Conservation (phyloP, 2,329 filamentous ascomycete genomes). For the Rhynchosporium secalis region DNA sequence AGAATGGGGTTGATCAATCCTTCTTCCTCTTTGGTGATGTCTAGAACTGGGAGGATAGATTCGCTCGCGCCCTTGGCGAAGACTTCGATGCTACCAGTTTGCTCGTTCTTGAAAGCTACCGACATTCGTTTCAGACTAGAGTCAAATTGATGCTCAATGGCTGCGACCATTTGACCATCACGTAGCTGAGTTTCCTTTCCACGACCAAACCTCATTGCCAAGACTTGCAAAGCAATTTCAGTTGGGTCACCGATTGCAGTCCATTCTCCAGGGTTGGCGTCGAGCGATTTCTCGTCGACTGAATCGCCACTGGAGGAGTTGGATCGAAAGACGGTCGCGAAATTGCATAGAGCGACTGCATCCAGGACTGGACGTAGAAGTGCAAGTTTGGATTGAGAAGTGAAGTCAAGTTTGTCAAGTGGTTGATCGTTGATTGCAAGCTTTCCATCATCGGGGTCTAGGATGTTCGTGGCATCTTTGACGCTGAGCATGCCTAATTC, state of each 20-base stretch:
- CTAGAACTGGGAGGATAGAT: constrained; percentile 54
- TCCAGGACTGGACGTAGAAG: constrained; percentile 42
- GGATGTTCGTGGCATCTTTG: constrained; percentile 56
- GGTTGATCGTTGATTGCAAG: constrained; percentile 48
- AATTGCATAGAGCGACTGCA: constrained; percentile 63
- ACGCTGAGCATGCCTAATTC: constrained; percentile 54
- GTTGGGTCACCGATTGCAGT: constrained; percentile 66
- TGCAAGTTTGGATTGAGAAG: constrained; percentile 38
- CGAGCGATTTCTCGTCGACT: constrained; percentile 23
- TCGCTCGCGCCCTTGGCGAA: constrained; percentile 62
- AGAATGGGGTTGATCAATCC: constrained; percentile 50
- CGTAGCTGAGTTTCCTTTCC: constrained; percentile 52
- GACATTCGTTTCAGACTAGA: constrained; percentile 75
- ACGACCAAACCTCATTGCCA: constrained; percentile 66
- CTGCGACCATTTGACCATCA: constrained; percentile 46
- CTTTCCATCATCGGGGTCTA: constrained; percentile 59
- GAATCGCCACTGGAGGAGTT: constrained; percentile 19
- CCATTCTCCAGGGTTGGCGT: constrained; percentile 44
- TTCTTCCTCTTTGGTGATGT: constrained; percentile 49
- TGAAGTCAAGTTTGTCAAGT: constrained; percentile 40
- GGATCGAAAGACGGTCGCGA: constrained; percentile 43
- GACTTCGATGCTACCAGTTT: constrained; percentile 44
- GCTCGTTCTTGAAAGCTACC: constrained; percentile 58
- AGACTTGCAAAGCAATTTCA: constrained; percentile 72
- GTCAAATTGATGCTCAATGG: constrained; percentile 72